Base-by-base conservation (phyloP, 345 rosid species). In the Salix purpurea region DNA sequence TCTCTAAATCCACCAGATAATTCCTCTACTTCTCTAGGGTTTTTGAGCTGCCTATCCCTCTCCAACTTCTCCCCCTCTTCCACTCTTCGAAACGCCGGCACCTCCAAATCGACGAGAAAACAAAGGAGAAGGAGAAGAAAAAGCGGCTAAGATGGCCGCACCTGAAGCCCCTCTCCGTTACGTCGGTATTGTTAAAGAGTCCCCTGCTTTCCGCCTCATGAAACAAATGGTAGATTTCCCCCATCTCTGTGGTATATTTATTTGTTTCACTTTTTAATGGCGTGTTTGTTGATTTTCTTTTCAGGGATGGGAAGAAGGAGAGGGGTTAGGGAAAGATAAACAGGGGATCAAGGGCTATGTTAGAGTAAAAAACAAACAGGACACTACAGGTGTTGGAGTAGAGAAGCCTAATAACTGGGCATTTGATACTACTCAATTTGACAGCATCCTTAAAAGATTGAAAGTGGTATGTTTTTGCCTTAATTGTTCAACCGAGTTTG, bases 231-330 rank as follows among this genome's bases (percentile, higher is more conserved):
- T 92, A 78, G 67, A 21, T 30, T 21, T 4, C 39, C 67, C 5
- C 39, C 67, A 5, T 30, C 67, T 64, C 16, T 2, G 6, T 6
- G 19, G 2, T 50, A 61, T 37, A 7, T 26, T 40, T 24, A 42
- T 0, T 30, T 30, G 21, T 30, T 18, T 62, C 69, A 14, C 16
- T 37, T 58, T 15, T 54, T 48, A 42, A 79, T 75, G 62, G 56
- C 15, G 39, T 46, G 71, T 44, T 60, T 24, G 30, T 73, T 50
- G 74, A 67, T 7, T 42, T 24, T 7, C 36, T 24, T 65, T 21
- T 64, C 70, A 93, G 99, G 99, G 99, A 34, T 93, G 98, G 98
- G 99, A 96, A 82, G 99, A 96, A 89, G 97, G 99, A 83, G 97
- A 96, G 87, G 98, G 99, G 71, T 90, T 96, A 2, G 98, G 99